A percentile compares a stretch with the other conserved stretches of the same genome.
Conservation (phyloP, 352 stramenopile genomes). For the Saprolegnia parasitica region DNA sequence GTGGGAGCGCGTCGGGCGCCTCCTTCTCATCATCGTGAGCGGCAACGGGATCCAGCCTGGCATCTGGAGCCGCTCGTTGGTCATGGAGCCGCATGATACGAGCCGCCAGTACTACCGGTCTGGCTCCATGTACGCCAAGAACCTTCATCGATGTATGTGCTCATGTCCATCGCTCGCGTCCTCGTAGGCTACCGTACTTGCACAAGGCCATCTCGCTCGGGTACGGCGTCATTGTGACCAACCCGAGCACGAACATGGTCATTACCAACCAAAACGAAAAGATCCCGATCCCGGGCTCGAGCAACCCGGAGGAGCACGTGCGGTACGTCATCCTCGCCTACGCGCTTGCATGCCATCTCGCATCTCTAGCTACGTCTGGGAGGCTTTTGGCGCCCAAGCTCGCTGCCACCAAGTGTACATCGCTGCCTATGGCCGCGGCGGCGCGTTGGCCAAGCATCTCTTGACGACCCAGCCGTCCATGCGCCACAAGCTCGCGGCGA, state of each 20-base stretch:
- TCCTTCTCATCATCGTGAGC: slow-evolving; percentile 74
- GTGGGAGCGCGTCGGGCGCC: slow-evolving; percentile 70
- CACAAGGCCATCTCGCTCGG: slow-evolving; percentile 72
- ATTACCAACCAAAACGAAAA: slow-evolving; percentile 58
- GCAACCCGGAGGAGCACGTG: slow-evolving; percentile 71
- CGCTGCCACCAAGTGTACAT: slow-evolving; percentile 77
- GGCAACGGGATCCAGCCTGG: slow-evolving; percentile 81
- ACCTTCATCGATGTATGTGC: not conserved
- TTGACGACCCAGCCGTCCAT: slow-evolving; percentile 64
- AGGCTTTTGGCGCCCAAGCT: slow-evolving; percentile 66
- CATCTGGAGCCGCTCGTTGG: slow-evolving; percentile 80
- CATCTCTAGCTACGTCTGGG: slow-evolving; percentile 58
- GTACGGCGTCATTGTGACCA: slow-evolving; percentile 76
- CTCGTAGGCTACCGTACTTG: slow-evolving; percentile 56
- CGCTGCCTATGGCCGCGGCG: slow-evolving; percentile 66
- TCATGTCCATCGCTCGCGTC: not conserved
- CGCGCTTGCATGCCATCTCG: not conserved
- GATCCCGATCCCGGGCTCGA: slow-evolving; percentile 68
- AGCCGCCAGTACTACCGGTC: slow-evolving; percentile 81
- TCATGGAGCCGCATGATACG: slow-evolving; percentile 62
- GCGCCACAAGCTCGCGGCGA: slow-evolving; percentile 55
- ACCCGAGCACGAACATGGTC: slow-evolving; percentile 74
- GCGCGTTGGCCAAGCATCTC: slow-evolving; percentile 66
- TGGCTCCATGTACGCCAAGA: slow-evolving; percentile 60
- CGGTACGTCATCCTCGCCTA: slow-evolving; percentile 24